These are phyloP conservation scores for Aplosporella prunicola DNA, from an alignment of 2,329 filamentous ascomycete species.

Conservation along the genomic window DNA sequence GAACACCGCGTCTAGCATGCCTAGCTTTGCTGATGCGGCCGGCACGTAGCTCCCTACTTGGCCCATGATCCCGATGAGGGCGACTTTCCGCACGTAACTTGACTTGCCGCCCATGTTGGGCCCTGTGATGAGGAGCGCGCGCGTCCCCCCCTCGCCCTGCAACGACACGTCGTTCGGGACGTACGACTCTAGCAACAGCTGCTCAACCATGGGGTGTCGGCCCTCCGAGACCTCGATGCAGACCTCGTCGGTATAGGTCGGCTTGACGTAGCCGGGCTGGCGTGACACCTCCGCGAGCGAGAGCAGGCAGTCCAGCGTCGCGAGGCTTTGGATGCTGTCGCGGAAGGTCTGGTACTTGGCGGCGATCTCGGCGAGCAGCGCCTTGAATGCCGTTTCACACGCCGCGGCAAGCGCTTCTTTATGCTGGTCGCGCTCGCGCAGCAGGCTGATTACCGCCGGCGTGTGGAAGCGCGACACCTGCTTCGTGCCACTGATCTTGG, in stretches of 20 bases:
- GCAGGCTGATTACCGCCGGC: slow-evolving; percentile 72
- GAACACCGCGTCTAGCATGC: slow-evolving; percentile 82
- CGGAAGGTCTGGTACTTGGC: slow-evolving; percentile 82
- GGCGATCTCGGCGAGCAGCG: slow-evolving; percentile 63
- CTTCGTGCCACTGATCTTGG: slow-evolving; percentile 90
- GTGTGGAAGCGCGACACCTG: slow-evolving; percentile 88
- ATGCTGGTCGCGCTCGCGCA: slow-evolving; percentile 85
- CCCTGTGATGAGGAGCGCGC: slow-evolving; percentile 82
- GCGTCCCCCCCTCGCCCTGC: slow-evolving; percentile 40
- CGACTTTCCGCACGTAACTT: slow-evolving; percentile 89
- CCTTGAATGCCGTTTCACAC: slow-evolving; percentile 72
- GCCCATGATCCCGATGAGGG: slow-evolving; percentile 84
- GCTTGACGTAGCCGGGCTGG: slow-evolving; percentile 80
- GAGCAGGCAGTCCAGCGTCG: slow-evolving; percentile 79
- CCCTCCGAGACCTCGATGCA: slow-evolving; percentile 64
- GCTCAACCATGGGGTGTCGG: slow-evolving; percentile 93
- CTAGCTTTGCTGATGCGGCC: slow-evolving; percentile 61
- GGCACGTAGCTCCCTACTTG: slow-evolving; percentile 94
- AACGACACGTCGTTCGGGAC: slow-evolving; percentile 82
- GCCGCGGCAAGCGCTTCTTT: slow-evolving; percentile 87
- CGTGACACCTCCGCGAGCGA: slow-evolving; percentile 76
- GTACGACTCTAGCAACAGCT: slow-evolving; percentile 73
- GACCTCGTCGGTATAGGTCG: slow-evolving; percentile 55
- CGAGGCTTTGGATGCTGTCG: slow-evolving; percentile 77
- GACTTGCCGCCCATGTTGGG: slow-evolving; percentile 99